A percentile compares a stretch with the other conserved stretches of the same genome.
These are phyloP conservation scores for Monocercomonoides exilis DNA, from an alignment of 78 protist species.

Conservation along the genomic window DNA sequence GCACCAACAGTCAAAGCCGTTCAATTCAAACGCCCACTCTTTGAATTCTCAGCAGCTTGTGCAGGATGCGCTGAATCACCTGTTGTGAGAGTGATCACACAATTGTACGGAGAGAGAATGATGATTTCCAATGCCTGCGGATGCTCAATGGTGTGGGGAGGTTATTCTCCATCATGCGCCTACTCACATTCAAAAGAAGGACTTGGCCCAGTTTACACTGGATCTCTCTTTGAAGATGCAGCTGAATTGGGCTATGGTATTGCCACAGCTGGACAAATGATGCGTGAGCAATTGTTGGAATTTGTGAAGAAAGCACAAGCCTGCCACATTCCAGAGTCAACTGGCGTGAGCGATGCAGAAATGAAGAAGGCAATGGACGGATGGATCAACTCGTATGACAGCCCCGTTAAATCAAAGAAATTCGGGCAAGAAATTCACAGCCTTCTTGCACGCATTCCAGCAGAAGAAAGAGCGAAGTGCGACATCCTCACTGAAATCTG, in stretches of 20 bases:
- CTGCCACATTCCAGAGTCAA: background rate
- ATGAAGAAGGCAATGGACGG: background rate
- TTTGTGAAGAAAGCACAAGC: background rate
- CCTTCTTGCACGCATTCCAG: background rate
- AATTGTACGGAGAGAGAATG: constrained; percentile 27
- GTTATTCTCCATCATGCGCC: constrained; percentile 13
- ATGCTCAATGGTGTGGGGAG: constrained; percentile 41
- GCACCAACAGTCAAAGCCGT: constrained; percentile 39
- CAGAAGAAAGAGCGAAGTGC: background rate
- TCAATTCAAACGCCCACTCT: constrained; percentile 52
- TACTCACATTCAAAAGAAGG: constrained; percentile 7
- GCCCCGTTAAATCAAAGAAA: background rate
- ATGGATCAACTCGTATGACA: background rate
- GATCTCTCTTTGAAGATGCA: constrained; percentile 37
- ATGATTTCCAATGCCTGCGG: constrained; percentile 40
- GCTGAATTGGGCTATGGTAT: constrained; percentile 41
- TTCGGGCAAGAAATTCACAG: background rate
- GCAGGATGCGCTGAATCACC: constrained; percentile 65
- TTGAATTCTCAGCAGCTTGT: constrained; percentile 67
- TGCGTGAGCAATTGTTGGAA: constrained; percentile 22
- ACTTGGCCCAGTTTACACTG: constrained; percentile 29
- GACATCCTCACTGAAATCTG: background rate
- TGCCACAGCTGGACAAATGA: background rate
- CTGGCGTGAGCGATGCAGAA: background rate
- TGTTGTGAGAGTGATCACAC: constrained; percentile 51